Evolutionary conservation across 2,329 filamentous ascomycete species (phyloP).

Genomic region (Apiospora marii): DNA sequence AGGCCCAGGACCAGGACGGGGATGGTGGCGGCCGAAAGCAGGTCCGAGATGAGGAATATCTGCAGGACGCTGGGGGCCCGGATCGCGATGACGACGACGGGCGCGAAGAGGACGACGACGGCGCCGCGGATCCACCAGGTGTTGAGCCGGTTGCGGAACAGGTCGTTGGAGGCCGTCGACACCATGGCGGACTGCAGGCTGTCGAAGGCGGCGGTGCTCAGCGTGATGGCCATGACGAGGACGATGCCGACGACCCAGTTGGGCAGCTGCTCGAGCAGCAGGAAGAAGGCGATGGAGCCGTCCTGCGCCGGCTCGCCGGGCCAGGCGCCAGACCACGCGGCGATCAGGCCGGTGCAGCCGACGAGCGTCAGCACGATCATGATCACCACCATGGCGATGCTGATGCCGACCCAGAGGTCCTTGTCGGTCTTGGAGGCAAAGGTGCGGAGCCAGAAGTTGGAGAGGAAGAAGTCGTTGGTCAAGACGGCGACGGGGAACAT

Average conservation of each 20-base stretch:
- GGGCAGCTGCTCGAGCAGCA: conserved; percentile 75
- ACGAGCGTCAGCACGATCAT: conserved; percentile 77
- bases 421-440: conserved; percentile 82
- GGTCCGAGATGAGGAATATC: conserved; percentile 83
- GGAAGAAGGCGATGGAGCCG: conserved; percentile 77
- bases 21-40: conserved; percentile 79
- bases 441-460: conserved; percentile 83
- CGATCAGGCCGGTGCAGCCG: conserved; percentile 76
- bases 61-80: conserved; percentile 78
- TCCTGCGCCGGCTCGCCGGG: conserved; percentile 65
- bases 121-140: conserved; percentile 75
- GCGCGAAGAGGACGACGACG: conserved; percentile 77
- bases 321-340: conserved; percentile 79
- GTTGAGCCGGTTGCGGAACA: conserved; percentile 83
- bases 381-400: conserved; percentile 70
- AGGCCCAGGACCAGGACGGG: conserved; percentile 80
- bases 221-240: conserved; percentile 79
- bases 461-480: conserved; percentile 88
- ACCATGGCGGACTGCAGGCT: conserved; percentile 85
- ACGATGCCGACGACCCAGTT: conserved; percentile 84
- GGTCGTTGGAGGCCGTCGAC: conserved; percentile 82
- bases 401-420: conserved; percentile 78
- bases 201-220: conserved; percentile 82
- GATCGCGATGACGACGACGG: conserved; percentile 76
- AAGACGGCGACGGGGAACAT: conserved; percentile 82